A percentile compares a stretch with the other conserved stretches of the same genome.
phyloP scores from a whole-genome alignment of 495 filamentous ascomycete genomes.

The Aspergillus nidulans region DNA sequence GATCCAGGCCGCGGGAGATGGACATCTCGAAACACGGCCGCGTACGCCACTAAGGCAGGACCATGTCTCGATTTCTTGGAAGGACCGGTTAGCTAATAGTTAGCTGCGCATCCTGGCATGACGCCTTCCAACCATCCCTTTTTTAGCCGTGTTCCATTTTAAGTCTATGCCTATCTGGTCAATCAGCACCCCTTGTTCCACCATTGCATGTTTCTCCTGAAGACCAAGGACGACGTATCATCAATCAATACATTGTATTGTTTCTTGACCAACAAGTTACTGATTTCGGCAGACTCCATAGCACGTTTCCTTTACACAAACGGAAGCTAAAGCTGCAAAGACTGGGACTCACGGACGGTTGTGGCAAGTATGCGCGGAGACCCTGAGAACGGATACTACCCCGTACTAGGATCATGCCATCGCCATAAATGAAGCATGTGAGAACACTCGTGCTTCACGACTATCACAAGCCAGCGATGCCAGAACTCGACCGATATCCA shows the following conservation, averaged over 20 bases:
- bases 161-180: not conserved
- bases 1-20: slow-evolving; percentile 21
- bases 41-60: slow-evolving; percentile 22
- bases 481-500: not conserved
- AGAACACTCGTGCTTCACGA: not conserved
- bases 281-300: no score
- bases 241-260: not conserved
- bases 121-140: slow-evolving; percentile 20
- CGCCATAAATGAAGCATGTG: not conserved
- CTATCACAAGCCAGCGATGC: slow-evolving; percentile 8
- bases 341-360: not conserved
- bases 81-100: slow-evolving; percentile 12
- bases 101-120: slow-evolving; percentile 25
- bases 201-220: not conserved
- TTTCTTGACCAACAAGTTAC: not conserved
- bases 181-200: not conserved
- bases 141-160: not conserved
- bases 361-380: not conserved
- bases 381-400: not conserved
- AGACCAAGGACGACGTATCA: not conserved
- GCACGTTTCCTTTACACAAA: not conserved
- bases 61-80: slow-evolving; percentile 24
- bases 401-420: not conserved
- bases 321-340: not conserved
- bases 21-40: slow-evolving; percentile 24